Percentiles rank a stretch among this genome's conserved stretches.
Evolutionary conservation across 306 rosid species (phyloP).

Genomic region (Gillenia trifoliata): DNA sequence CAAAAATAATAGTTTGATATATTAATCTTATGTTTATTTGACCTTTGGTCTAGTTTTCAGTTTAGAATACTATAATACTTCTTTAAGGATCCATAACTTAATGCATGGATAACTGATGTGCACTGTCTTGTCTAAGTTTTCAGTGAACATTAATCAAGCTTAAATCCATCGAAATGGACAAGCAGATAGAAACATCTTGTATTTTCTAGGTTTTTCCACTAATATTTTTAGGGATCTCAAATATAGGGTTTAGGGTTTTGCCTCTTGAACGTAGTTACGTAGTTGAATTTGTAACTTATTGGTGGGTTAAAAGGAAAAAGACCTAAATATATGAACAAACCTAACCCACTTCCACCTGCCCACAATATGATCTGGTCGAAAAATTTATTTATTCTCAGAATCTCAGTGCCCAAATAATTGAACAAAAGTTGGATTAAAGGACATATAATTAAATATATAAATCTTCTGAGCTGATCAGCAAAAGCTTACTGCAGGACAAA

Average conservation of each 20-base stretch:
- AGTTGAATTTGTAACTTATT: constrained; percentile 10
- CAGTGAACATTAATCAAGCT: background rate
- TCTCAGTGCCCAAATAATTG: constrained; percentile 6
- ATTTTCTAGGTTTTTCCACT: background rate
- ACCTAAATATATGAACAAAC: background rate
- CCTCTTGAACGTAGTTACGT: background rate
- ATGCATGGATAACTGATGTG: background rate
- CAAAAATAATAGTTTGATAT: background rate
- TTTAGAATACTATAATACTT: background rate
- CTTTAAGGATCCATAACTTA: background rate
- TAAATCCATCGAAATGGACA: background rate
- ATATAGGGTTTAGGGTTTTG: background rate
- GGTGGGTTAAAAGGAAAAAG: constrained; percentile 14
- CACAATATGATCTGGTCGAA: background rate
- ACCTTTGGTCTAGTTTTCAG: background rate
- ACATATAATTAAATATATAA: background rate
- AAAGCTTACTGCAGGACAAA: background rate
- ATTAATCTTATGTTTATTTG: background rate
- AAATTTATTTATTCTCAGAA: background rate
- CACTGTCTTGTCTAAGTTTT: background rate
- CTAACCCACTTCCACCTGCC: constrained; percentile 20
- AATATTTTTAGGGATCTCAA: background rate
- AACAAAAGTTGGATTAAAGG: background rate
- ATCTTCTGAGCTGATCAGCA: too few species aligned
- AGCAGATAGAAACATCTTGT: background rate